Conservation (phyloP, 1,284 basidiomycete species). For the Bondarzewia mesenterica region DNA sequence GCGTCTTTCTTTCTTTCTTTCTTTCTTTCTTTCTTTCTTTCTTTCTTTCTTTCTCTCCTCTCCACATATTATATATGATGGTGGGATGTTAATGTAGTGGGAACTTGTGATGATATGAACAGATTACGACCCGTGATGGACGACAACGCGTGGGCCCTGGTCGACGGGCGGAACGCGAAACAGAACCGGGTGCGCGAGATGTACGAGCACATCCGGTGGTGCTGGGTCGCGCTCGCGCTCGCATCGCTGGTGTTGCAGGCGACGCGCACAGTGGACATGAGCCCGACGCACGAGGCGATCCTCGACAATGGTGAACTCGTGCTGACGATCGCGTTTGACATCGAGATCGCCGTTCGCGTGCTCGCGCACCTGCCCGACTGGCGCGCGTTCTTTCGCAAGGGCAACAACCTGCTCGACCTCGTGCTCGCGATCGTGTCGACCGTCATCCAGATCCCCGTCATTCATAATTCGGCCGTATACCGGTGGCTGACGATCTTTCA, state of each 20-base stretch:
- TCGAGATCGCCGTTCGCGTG: conserved; percentile 82
- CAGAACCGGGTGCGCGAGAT: conserved; percentile 44
- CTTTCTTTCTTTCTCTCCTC: conserved; percentile 4
- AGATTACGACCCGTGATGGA: conserved; percentile 43
- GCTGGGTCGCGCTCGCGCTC: conserved; percentile 76
- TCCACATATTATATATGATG: background rate
- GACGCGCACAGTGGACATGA: conserved; percentile 55
- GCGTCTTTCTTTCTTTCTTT: conserved; percentile 14
- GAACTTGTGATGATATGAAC: background rate
- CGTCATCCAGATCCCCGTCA: conserved; percentile 82
- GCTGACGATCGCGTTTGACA: conserved; percentile 80
- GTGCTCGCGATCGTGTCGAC: conserved; percentile 75
- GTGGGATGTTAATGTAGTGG: background rate
- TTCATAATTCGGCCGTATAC: conserved; percentile 62
- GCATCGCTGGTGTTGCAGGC: conserved; percentile 75
- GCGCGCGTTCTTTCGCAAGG: conserved; percentile 66
- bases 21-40: background rate
- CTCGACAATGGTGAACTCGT: conserved; percentile 68
- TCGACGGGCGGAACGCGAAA: conserved; percentile 35
- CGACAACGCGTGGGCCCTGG: conserved; percentile 48
- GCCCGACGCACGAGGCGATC: conserved; percentile 35
- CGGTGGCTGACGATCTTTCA: conserved; percentile 93
- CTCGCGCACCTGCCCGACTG: conserved; percentile 75
- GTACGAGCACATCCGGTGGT: conserved; percentile 58
- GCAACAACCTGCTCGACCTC: conserved; percentile 75